phyloP scores from a whole-genome alignment of 2,329 filamentous ascomycete genomes.

The Aureobasidium lini region DNA sequence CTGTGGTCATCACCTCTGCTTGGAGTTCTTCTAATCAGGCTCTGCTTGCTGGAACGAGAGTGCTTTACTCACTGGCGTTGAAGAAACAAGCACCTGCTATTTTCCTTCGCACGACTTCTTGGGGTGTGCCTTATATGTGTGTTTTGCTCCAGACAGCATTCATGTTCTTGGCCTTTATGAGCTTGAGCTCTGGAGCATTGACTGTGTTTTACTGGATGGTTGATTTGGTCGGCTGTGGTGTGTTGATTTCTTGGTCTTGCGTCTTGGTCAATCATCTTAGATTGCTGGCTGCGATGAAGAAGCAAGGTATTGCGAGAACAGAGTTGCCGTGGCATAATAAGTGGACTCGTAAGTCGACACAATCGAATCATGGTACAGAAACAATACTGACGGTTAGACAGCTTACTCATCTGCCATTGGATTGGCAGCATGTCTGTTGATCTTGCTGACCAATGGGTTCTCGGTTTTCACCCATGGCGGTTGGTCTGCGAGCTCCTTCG shows the following conservation, averaged over 20 bases:
- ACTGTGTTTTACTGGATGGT: constrained; percentile 42
- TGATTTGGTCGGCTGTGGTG: constrained; percentile 33
- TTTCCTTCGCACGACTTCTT: constrained; percentile 61
- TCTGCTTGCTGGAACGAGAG: constrained; percentile 66
- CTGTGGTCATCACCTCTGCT: constrained; percentile 65
- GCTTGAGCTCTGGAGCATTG: constrained; percentile 34
- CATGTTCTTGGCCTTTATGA: constrained; percentile 49
- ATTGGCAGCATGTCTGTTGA: constrained; percentile 28
- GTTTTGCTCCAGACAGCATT: constrained; percentile 56
- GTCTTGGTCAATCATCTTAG: constrained; percentile 23
- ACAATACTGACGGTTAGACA: background rate
- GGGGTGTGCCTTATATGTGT: constrained; percentile 63
- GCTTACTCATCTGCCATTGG: constrained; percentile 1
- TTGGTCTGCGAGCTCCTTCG: constrained; percentile 23
- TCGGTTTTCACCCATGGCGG: constrained; percentile 22
- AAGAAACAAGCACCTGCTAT: constrained; percentile 66
- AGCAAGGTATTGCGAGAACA: constrained; percentile 21
- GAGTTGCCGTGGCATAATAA: constrained; percentile 22
- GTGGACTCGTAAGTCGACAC: constrained; percentile 34
- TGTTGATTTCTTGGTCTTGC: constrained; percentile 25
- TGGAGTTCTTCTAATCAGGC: constrained; percentile 72
- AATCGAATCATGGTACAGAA: constrained; percentile 27
- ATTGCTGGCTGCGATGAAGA: constrained; percentile 20
- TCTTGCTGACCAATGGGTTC: constrained; percentile 30
- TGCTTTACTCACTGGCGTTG: constrained; percentile 63